Evolutionary conservation across 2,329 filamentous ascomycete species (phyloP), one percentile per base, ranked within the genome.

Genomic region (Blastomyces percursus): DNA sequence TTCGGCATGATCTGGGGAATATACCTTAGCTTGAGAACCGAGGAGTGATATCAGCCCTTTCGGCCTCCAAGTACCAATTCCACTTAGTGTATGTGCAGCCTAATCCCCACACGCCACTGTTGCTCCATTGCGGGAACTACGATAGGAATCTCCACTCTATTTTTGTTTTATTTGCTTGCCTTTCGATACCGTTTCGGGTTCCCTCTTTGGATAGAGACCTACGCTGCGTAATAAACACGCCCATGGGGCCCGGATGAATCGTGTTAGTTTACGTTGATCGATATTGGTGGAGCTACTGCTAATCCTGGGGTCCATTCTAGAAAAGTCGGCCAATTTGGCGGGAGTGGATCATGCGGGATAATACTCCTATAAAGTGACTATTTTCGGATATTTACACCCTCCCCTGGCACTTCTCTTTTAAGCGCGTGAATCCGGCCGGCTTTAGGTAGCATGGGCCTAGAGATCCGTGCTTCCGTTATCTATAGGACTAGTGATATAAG

Each of bases 1-100:
- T 73, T 76, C 61, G 75, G 75, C 14, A 68, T 76, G 44, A 65
- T 73, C 54, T 77, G 75, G 75, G 73, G 70, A 3, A 70, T 76
- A 35, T 76, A 76, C 65, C 66, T 77, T 56, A 76, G 74, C 64
- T 65, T 76, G 55, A 64, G 72, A 52, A 67, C 71, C 9, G 66
- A 66, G 32, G 50, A 12, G 7, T 50, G 44, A 59, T 32, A 21
- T 14, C 38, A n/a, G 7, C 7, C 4, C 16, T 4, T 35, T 35
- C 16, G 5, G 19, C 14, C 30, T 54, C 6, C 51, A 35, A 9
- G 30, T 55, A 30, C 27, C 35, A 38, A 38, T 9, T 55, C 16
- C 16, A 16, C 50, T 30, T 52, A 19, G 50, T 16, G 21, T 38
- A 12, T 16, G 21, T 38, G 3, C 35, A 2, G 35, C 16, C 8